Percentiles rank a stretch among this genome's conserved stretches.
These are phyloP conservation scores for Trichoderma guizhouense DNA, from an alignment of 2,329 filamentous ascomycete species.

Conservation along the genomic window DNA sequence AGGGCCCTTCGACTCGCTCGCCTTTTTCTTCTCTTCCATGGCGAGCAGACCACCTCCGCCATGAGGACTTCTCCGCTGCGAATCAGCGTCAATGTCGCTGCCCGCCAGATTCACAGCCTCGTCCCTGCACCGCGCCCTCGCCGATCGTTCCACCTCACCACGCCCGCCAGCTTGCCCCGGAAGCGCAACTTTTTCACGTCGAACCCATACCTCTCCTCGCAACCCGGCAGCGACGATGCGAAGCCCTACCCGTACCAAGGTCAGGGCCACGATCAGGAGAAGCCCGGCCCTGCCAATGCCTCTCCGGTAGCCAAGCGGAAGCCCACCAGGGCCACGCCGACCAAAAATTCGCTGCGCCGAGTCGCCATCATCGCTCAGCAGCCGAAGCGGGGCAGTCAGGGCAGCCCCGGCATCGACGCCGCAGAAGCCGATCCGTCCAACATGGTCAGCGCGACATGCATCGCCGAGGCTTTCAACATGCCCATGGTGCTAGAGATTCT, in stretches of 20 bases:
- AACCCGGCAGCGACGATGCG: slow-evolving; percentile 16
- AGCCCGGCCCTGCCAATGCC: not conserved
- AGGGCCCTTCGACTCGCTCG: not conserved
- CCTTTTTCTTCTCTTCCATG: not conserved
- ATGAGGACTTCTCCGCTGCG: slow-evolving; percentile 35
- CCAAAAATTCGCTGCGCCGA: slow-evolving; percentile 74
- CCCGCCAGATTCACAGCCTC: slow-evolving; percentile 31
- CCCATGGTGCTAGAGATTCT: slow-evolving; percentile 55
- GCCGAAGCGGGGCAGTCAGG: slow-evolving; percentile 38
- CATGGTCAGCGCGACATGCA: slow-evolving; percentile 56
- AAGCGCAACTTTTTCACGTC: slow-evolving; percentile 65
- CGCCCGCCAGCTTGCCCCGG: slow-evolving; percentile 44
- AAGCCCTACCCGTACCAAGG: slow-evolving; percentile 21
- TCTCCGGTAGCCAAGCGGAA: slow-evolving; percentile 43
- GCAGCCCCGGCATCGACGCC: slow-evolving; percentile 26
- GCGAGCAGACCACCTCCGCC: not conserved
- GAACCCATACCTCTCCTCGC: slow-evolving; percentile 51
- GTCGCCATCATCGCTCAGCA: slow-evolving; percentile 83
- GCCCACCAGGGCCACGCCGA: slow-evolving; percentile 41
- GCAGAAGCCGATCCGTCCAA: slow-evolving; percentile 38
- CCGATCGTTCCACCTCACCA: slow-evolving; percentile 47
- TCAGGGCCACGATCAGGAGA: slow-evolving; percentile 6
- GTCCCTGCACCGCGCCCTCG: slow-evolving; percentile 27
- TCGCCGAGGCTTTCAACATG: slow-evolving; percentile 65
- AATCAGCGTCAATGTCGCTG: slow-evolving; percentile 31